Evolutionary conservation across 495 filamentous ascomycete species (phyloP).

Genomic region (Penicillium cosmopolitanum): DNA sequence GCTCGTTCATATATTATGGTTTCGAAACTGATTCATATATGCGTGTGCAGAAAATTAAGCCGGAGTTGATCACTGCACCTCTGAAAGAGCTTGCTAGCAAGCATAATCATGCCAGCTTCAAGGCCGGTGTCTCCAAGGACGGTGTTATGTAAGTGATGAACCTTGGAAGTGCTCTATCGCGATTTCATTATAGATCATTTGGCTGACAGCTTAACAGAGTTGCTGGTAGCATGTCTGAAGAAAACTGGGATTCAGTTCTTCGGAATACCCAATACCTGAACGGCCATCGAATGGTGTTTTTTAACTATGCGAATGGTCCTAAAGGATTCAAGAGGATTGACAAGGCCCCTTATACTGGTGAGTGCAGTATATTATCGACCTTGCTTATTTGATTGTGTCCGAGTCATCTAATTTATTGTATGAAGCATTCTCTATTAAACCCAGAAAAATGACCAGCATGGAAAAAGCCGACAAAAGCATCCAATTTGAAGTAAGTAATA

Average conservation of each 20-base stretch:
- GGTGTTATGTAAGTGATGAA: too few relatives aligned
- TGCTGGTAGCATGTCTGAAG: slow-evolving; percentile 1
- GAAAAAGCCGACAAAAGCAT: not conserved
- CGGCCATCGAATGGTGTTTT: slow-evolving; percentile 8
- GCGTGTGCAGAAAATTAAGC: too few relatives aligned
- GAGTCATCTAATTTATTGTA: not conserved
- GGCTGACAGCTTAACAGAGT: too few relatives aligned
- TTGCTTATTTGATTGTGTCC: not conserved
- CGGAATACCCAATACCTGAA: slow-evolving; percentile 3
- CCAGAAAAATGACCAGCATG: not conserved
- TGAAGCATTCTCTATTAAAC: slow-evolving; percentile 1
- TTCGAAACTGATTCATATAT: too few relatives aligned
- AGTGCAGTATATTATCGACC: not conserved
- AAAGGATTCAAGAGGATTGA: slow-evolving; percentile 11
- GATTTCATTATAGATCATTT: too few relatives aligned
- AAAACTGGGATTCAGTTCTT: slow-evolving; percentile 2
- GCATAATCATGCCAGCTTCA: too few relatives aligned
- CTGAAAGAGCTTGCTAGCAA: too few relatives aligned
- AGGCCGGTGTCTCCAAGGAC: too few relatives aligned
- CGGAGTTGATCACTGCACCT: too few relatives aligned
- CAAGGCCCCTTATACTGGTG: slow-evolving; percentile 7
- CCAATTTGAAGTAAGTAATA: too few relatives aligned
- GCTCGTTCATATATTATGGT: too few relatives aligned
- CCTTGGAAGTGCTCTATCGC: too few relatives aligned
- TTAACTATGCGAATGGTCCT: not conserved